phyloP scores from a whole-genome alignment of 1,284 basidiomycete species.

The Polyporus tsugae region DNA sequence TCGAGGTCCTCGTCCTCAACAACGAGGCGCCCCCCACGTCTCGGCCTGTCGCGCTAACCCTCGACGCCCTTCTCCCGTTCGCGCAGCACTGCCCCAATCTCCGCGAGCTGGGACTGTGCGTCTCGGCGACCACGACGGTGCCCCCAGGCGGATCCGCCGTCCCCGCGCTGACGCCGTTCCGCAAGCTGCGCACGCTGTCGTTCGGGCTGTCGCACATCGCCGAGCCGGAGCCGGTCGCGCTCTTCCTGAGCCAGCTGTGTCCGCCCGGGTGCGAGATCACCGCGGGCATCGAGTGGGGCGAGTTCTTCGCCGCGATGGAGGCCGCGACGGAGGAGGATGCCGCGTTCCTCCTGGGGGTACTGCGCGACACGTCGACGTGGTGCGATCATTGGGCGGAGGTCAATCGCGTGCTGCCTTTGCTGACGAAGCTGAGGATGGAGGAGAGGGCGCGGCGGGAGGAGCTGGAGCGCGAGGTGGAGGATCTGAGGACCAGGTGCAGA shows the following conservation, averaged over 20 bases:
- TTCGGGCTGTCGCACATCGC: slow-evolving; percentile 59
- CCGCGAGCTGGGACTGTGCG: slow-evolving; percentile 58
- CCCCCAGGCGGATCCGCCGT: neutral
- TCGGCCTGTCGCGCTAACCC: slow-evolving; percentile 48
- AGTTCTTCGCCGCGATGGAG: slow-evolving; percentile 30
- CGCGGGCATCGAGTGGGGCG: slow-evolving; percentile 43
- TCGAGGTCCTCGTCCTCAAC: slow-evolving; percentile 59
- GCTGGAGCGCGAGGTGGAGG: slow-evolving; percentile 59
- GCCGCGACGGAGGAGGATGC: slow-evolving; percentile 22
- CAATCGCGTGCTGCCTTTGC: slow-evolving; percentile 53
- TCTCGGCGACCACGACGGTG: slow-evolving; percentile 47
- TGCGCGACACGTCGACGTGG: slow-evolving; percentile 40
- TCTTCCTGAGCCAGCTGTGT: slow-evolving; percentile 61
- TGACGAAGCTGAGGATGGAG: slow-evolving; percentile 56
- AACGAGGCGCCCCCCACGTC: slow-evolving; percentile 52
- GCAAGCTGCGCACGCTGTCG: slow-evolving; percentile 11
- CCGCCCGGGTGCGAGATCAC: slow-evolving; percentile 51
- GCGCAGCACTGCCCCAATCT: slow-evolving; percentile 62
- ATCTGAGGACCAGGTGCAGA: slow-evolving; percentile 55
- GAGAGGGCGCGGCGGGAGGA: slow-evolving; percentile 51
- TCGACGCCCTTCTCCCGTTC: slow-evolving; percentile 61
- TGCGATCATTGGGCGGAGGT: slow-evolving; percentile 56
- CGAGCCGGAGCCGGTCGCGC: slow-evolving; percentile 51
- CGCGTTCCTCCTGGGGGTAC: slow-evolving; percentile 29
- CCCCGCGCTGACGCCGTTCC: slow-evolving; percentile 7